A percentile compares a stretch with the other conserved stretches of the same genome.
Conservation (phyloP, 2,329 filamentous ascomycete species). For the Aplosporella prunicola region DNA sequence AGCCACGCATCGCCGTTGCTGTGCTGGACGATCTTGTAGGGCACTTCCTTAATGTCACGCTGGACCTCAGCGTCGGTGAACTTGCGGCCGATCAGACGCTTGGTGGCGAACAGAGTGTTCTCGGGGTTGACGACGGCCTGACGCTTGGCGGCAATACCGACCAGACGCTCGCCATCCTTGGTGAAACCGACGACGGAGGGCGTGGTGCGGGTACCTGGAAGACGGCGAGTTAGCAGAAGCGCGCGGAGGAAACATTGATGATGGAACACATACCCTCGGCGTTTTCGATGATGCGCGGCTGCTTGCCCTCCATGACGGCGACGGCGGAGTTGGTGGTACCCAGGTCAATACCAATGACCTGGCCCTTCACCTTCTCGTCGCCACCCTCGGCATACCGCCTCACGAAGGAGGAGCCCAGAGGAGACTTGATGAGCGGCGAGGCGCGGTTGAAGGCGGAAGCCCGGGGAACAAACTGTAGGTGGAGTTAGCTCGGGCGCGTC, state of each 20-base stretch:
- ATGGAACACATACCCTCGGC: conserved; percentile 60
- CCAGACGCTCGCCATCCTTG: conserved; percentile 88
- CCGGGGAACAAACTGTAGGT: conserved; percentile 54
- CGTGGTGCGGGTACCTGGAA: conserved; percentile 71
- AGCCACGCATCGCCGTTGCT: conserved; percentile 95
- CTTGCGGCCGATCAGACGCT: conserved; percentile 97
- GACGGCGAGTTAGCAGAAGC: conserved; percentile 12
- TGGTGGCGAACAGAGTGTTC: conserved; percentile 96
- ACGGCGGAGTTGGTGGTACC: conserved; percentile 98
- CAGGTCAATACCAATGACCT: conserved; percentile 96
- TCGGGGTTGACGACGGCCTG: conserved; percentile 98
- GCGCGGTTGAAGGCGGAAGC: conserved; percentile 61
- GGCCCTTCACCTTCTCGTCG: conserved; percentile 78
- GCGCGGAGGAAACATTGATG: conserved; percentile 2
- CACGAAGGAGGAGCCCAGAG: conserved; percentile 63
- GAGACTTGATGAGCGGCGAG: conserved; percentile 57
- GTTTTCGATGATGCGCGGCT: conserved; percentile 95
- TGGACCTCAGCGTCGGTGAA: conserved; percentile 90
- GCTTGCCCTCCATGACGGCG: conserved; percentile 94
- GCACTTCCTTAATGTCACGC: conserved; percentile 93
- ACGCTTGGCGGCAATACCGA: conserved; percentile 95
- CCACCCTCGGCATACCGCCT: conserved; percentile 62
- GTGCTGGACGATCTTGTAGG: conserved; percentile 98
- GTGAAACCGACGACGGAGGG: conserved; percentile 94
- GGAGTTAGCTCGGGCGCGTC: conserved; percentile 7